phyloP scores from a whole-genome alignment of 129 eudicot species.

The Scalesia atractyloides region DNA sequence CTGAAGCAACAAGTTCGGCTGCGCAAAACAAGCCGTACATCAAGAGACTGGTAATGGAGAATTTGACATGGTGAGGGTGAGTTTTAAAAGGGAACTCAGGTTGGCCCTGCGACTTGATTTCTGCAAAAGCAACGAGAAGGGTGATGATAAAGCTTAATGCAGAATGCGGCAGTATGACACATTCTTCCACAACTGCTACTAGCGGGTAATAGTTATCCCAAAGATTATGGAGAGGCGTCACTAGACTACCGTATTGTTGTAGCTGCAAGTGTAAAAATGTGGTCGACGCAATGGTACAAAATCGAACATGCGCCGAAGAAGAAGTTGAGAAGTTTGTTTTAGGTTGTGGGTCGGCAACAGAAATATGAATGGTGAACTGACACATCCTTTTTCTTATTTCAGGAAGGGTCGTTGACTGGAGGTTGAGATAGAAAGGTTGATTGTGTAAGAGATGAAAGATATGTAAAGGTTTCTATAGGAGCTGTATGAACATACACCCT shows the following conservation, averaged over 20 bases:
- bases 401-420: too few species aligned
- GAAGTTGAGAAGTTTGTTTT: too few species aligned
- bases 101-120: conserved; percentile 1
- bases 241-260: not conserved
- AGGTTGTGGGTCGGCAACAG: too few species aligned
- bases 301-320: too few species aligned
- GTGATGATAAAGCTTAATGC: not conserved
- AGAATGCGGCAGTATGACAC: not conserved
- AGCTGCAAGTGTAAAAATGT: not conserved
- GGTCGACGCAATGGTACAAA: too few species aligned
- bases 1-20: not conserved
- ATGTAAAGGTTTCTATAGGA: too few species aligned
- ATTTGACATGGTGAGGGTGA: not conserved
- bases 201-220: not conserved
- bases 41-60: conserved; percentile 4
- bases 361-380: too few species aligned
- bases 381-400: too few species aligned
- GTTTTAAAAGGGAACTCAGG: conserved; percentile 11
- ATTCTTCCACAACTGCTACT: not conserved
- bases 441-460: too few species aligned
- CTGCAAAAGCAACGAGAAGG: not conserved
- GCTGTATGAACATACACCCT: too few species aligned
- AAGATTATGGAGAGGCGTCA: not conserved
- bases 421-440: too few species aligned
- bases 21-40: not conserved